Evolutionary conservation across 2,329 filamentous ascomycete genomes (phyloP).

Genomic region (Epicoccum sorghinum): DNA sequence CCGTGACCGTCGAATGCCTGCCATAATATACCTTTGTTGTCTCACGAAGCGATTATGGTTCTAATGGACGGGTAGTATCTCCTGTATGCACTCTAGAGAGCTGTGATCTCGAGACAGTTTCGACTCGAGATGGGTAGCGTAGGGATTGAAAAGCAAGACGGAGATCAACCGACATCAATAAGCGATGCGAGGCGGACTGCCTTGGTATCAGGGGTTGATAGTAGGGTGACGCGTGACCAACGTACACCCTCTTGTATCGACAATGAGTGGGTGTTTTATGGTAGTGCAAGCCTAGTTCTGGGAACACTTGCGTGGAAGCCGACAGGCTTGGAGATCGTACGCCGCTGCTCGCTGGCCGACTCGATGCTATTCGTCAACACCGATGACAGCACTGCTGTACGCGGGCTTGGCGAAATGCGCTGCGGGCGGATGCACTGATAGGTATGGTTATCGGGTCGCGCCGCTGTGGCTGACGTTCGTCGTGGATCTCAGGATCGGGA

Average conservation of each 20-base stretch:
- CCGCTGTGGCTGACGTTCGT: slow-evolving; percentile 3
- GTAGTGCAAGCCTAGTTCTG: slow-evolving; percentile 28
- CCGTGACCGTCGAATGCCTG: slow-evolving; percentile 42
- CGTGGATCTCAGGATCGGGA: slow-evolving; percentile 1
- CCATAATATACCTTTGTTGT: slow-evolving; percentile 48
- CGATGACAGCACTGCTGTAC: slow-evolving; percentile 40
- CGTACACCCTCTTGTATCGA: slow-evolving; percentile 24
- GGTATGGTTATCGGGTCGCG: slow-evolving; percentile 4
- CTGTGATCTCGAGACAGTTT: slow-evolving; percentile 63
- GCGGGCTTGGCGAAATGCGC: slow-evolving; percentile 38
- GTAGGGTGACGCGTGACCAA: slow-evolving; percentile 25
- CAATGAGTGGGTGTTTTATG: slow-evolving; percentile 26
- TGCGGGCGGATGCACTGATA: slow-evolving; percentile 18
- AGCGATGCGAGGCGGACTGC: slow-evolving; percentile 35
- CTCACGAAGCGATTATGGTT: slow-evolving; percentile 40
- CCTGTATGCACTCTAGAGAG: slow-evolving; percentile 63
- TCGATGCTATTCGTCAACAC: slow-evolving; percentile 34
- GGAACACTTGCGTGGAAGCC: slow-evolving; percentile 25
- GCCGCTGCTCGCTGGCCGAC: background rate
- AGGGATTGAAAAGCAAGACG: slow-evolving; percentile 60
- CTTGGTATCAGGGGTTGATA: slow-evolving; percentile 17
- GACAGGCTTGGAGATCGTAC: slow-evolving; percentile 21
- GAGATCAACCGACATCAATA: slow-evolving; percentile 66
- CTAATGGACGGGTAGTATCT: slow-evolving; percentile 56
- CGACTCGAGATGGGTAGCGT: slow-evolving; percentile 62